Evolutionary conservation across 2,329 filamentous ascomycete genomes (phyloP), one percentile per base, ranked within the genome.

Genomic region (Meredithiella fracta): DNA sequence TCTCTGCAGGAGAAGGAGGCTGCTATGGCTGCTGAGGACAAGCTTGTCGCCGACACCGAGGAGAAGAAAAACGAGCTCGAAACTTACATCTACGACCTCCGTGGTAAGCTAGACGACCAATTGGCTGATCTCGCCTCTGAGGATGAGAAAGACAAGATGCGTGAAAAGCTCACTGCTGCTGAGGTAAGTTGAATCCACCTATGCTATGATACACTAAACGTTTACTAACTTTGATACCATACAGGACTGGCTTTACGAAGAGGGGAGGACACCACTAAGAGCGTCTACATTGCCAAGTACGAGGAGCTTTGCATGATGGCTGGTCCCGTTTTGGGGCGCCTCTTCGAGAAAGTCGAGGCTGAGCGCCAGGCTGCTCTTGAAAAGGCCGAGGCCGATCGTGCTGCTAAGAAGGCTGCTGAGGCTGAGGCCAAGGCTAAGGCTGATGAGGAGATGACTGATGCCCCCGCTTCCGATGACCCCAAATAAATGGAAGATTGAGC

Each of bases 31-130:
- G 91, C 94, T 81, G 89, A 96, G 71, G 92, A 98, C 74, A 98
- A 97, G 79, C 83, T 97, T 58, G 90, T 98, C 57, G 87, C 86
- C 63, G 92, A 97, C 69, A 98, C 92, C 38, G 92, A 97, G 68
- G 89, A 97, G 76, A 94, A 94, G 82, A 98, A 97, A 87, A 98
- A 98, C 75, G 91, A 97, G 73, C 86, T 98, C 55, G 92, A 98
- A 77, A 83, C 87, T 23, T 94, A 85, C 73, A 96, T 97, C 72
- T 98, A 98, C 73, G 90, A 97, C 65, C 79, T 95, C 67, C 86
- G 91, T 64, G 88, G 88, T 72, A 96, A 96, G 81, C 80, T 97
- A 54, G 88, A 96, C 62, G 89, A 94, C 65, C 79, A 88, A 63
- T 96, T 94, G 69, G 74, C 88, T 61, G 86, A 94, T 52, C 89